A percentile compares a stretch with the other conserved stretches of the same genome.
These are phyloP conservation scores for Nakazawaea ishiwadae DNA, from an alignment of 805 yeast species.

Conservation along the genomic window DNA sequence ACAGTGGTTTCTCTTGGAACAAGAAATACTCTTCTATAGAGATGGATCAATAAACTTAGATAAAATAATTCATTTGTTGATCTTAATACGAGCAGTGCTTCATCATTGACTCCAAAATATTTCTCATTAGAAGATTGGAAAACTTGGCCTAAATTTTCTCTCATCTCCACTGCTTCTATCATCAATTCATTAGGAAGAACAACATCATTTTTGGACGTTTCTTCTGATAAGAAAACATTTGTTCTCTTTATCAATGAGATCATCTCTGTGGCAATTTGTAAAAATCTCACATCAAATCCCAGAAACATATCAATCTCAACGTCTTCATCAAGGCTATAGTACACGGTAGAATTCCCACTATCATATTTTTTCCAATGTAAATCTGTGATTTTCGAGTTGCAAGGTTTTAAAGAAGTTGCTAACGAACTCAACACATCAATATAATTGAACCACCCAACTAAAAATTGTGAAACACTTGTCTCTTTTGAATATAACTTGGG, in stretches of 20 bases:
- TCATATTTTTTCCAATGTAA: slow-evolving; percentile 11
- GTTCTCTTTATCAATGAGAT: slow-evolving; percentile 32
- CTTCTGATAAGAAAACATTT: slow-evolving; percentile 11
- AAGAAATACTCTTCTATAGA: slow-evolving; percentile 50
- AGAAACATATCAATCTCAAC: slow-evolving; percentile 54
- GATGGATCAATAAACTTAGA: slow-evolving; percentile 48
- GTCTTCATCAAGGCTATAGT: slow-evolving; percentile 14
- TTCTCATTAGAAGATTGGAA: slow-evolving; percentile 14
- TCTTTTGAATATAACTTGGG: slow-evolving; percentile 19
- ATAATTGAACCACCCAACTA: slow-evolving; percentile 66
- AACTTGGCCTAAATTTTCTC: slow-evolving; percentile 24
- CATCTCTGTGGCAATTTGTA: slow-evolving; percentile 54
- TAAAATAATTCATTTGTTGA: slow-evolving; percentile 50
- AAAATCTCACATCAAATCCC: slow-evolving; percentile 62
- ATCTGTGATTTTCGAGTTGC: background rate
- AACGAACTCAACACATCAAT: slow-evolving; percentile 60
- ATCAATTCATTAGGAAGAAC: slow-evolving; percentile 20
- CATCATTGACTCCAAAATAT: slow-evolving; percentile 4
- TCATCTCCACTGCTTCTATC: slow-evolving; percentile 36
- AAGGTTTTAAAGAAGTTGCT: slow-evolving; percentile 42
- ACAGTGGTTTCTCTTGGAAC: slow-evolving; percentile 39
- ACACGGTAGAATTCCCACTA: slow-evolving; percentile 17
- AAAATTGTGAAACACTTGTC: slow-evolving; percentile 44
- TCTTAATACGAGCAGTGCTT: slow-evolving; percentile 25
- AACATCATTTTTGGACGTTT: background rate